A percentile compares a stretch with the other conserved stretches of the same genome.
Conservation (phyloP, 2,329 filamentous ascomycete genomes). For the Aspergillus pseudoviridinutans region DNA sequence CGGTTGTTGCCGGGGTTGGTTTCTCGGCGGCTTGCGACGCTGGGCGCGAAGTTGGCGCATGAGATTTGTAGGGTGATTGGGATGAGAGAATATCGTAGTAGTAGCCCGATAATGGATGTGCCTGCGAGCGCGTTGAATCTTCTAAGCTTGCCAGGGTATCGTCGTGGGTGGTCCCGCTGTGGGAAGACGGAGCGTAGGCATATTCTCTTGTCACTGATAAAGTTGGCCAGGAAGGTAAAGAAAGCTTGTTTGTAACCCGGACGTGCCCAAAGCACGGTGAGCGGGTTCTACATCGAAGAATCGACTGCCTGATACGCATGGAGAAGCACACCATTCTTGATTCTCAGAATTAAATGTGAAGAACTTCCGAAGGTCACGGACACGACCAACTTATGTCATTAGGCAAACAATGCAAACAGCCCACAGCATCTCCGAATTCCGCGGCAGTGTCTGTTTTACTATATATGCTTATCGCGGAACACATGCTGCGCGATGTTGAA, state of each 20-base stretch:
- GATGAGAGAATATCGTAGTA: conserved; percentile 41
- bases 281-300: conserved; percentile 8
- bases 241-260: not conserved
- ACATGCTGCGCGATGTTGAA: not conserved
- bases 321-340: conserved; percentile 26
- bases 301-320: conserved; percentile 14
- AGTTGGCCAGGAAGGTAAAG: not conserved
- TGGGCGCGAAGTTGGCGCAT: conserved; percentile 15
- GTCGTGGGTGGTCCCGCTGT: conserved; percentile 17
- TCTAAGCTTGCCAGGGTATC: conserved; percentile 5
- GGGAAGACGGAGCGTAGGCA: conserved; percentile 17
- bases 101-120: conserved; percentile 41
- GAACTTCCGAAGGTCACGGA: conserved; percentile 2
- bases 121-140: conserved; percentile 24
- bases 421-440: not conserved
- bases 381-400: conserved; percentile 29
- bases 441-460: not conserved
- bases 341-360: conserved; percentile 5
- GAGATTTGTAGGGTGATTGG: conserved; percentile 21
- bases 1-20: conserved; percentile 13
- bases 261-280: not conserved
- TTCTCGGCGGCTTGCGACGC: conserved; percentile 14
- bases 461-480: not conserved
- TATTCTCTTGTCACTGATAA: conserved; percentile 11
- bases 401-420: conserved; percentile 37